Conservation (phyloP, 139 green algal species). For the Tetraselmis chui region DNA sequence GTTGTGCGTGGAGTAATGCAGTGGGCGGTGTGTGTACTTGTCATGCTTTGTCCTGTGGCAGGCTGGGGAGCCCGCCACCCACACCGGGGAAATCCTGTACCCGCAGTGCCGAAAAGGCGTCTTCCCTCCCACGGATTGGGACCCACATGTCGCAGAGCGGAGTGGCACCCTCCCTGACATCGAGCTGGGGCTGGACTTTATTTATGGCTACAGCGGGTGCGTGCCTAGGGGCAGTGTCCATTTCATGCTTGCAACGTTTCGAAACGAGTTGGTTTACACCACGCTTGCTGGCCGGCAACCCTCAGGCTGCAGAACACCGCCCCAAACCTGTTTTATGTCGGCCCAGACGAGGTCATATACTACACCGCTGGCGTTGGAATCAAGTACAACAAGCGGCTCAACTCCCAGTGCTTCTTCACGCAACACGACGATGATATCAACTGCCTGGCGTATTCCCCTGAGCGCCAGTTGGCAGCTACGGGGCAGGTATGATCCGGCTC, state of each 20-base stretch:
- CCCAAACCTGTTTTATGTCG: not conserved
- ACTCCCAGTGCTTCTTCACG: conserved; percentile 60
- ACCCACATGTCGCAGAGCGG: conserved; percentile 44
- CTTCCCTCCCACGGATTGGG: conserved; percentile 52
- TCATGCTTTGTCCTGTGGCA: no score
- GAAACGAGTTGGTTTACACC: no score
- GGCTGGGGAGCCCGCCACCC: conserved; percentile 34
- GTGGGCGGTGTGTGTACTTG: no score
- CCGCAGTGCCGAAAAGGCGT: conserved; percentile 60
- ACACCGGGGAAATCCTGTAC: conserved; percentile 65
- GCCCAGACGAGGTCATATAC: conserved; percentile 29
- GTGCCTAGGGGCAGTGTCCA: not conserved
- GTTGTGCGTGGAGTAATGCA: no score
- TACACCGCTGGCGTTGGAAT: conserved; percentile 55
- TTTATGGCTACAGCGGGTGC: conserved; percentile 61
- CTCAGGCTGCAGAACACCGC: not conserved
- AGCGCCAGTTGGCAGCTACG: not conserved
- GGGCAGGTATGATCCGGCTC: no score
- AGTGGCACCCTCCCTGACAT: conserved; percentile 53
- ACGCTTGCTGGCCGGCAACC: no score
- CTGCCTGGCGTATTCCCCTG: conserved; percentile 22
- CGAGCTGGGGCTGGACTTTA: conserved; percentile 52
- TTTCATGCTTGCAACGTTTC: no score
- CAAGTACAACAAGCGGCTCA: conserved; percentile 37
- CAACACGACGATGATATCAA: conserved; percentile 67